These are phyloP conservation scores for Amanita brunnescens DNA, from an alignment of 768 basidiomycete species.

Conservation along the genomic window DNA sequence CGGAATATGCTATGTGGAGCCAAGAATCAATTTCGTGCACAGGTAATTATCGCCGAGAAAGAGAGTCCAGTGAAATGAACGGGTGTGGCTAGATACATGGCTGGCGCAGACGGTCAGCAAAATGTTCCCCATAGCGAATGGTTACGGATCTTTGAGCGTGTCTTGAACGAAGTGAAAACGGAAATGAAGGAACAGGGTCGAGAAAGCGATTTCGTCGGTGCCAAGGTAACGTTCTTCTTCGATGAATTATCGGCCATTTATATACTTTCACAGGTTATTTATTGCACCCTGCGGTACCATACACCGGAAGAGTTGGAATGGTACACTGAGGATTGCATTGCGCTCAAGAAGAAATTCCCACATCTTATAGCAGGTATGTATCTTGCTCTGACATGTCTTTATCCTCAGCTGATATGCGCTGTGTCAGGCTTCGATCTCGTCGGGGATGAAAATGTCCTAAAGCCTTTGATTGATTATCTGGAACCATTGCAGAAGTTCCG, in stretches of 20 bases:
- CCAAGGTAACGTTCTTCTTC: constrained; percentile 34
- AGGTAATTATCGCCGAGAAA: constrained; percentile 32
- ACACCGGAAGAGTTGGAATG: constrained; percentile 48
- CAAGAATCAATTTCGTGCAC: constrained; percentile 53
- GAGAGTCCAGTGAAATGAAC: constrained; percentile 1
- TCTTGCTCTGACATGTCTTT: constrained; percentile 5
- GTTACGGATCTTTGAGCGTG: constrained; percentile 43
- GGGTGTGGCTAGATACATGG: constrained; percentile 37
- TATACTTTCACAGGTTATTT: constrained; percentile 49
- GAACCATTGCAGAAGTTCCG: constrained; percentile 53
- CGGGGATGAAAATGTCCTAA: constrained; percentile 58
- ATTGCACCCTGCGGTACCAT: constrained; percentile 51
- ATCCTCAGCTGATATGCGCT: not conserved
- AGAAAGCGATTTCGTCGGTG: constrained; percentile 56
- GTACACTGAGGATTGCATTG: constrained; percentile 69
- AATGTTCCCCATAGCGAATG: constrained; percentile 53
- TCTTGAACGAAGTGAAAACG: constrained; percentile 43
- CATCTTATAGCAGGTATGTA: constrained; percentile 54
- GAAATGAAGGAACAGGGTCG: constrained; percentile 44
- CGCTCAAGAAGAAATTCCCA: constrained; percentile 66
- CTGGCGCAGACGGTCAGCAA: constrained; percentile 45
- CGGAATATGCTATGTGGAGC: constrained; percentile 65
- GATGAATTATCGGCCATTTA: not conserved
- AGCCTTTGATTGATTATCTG: constrained; percentile 55
- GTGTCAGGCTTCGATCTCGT: constrained; percentile 68